phyloP scores from a whole-genome alignment of 805 yeast species.

The Lipomyces lipofer region DNA sequence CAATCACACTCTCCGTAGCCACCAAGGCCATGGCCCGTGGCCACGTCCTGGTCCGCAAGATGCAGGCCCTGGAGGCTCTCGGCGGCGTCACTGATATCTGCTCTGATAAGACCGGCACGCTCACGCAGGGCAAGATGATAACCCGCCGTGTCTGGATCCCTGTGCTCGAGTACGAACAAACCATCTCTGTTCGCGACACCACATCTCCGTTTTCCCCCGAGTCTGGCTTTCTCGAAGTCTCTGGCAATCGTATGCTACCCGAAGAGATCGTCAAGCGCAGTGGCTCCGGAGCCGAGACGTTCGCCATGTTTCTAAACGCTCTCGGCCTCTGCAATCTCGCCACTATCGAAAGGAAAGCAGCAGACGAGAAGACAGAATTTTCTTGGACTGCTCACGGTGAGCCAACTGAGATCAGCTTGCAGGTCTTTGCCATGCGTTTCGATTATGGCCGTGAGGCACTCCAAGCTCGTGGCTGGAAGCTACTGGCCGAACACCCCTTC shows the following conservation, averaged over 20 bases:
- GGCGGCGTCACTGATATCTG: slow-evolving; percentile 80
- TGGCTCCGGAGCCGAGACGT: not conserved
- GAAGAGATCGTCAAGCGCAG: not conserved
- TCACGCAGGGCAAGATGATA: slow-evolving; percentile 79
- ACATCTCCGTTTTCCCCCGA: slow-evolving; percentile 25
- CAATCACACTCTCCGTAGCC: slow-evolving; percentile 82
- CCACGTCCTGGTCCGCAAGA: slow-evolving; percentile 71
- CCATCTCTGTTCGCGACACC: slow-evolving; percentile 20
- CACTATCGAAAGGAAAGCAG: slow-evolving; percentile 49
- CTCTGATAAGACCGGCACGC: slow-evolving; percentile 81
- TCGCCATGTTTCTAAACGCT: slow-evolving; percentile 53
- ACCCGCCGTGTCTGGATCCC: slow-evolving; percentile 72
- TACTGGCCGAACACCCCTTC: slow-evolving; percentile 69
- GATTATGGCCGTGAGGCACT: slow-evolving; percentile 50
- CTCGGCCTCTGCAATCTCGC: slow-evolving; percentile 84
- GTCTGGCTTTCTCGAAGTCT: slow-evolving; percentile 21
- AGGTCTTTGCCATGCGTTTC: slow-evolving; percentile 68
- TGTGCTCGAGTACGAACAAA: slow-evolving; percentile 45
- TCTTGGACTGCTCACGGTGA: slow-evolving; percentile 82
- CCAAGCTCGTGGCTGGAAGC: slow-evolving; percentile 43
- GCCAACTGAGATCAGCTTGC: slow-evolving; percentile 86
- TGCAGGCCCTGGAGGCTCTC: slow-evolving; percentile 74
- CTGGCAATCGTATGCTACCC: slow-evolving; percentile 8
- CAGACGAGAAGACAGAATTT: slow-evolving; percentile 41
- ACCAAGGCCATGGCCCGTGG: slow-evolving; percentile 69